Percentiles rank a stretch among this genome's conserved stretches.
Evolutionary conservation across 2,329 filamentous ascomycete species (phyloP).

Genomic region (Fusarium dlaminii): DNA sequence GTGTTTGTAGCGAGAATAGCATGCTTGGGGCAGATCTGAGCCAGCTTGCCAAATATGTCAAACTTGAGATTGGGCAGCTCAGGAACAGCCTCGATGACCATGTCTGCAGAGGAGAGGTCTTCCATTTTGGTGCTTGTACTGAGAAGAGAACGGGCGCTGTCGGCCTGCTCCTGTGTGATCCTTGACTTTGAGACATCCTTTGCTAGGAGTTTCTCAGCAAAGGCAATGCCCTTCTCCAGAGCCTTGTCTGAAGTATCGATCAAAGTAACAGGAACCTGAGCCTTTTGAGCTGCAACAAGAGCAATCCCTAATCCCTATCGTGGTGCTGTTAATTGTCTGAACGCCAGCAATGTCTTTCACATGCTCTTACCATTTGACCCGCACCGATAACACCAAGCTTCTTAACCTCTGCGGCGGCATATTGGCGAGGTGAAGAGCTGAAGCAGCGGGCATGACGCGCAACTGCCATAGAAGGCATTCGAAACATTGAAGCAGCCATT

Average conservation of each 20-base stretch:
- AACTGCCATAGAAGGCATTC: slow-evolving; percentile 49
- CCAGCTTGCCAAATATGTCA: slow-evolving; percentile 85
- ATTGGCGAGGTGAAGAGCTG: slow-evolving; percentile 70
- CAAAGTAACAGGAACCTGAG: slow-evolving; percentile 83
- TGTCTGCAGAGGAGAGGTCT: slow-evolving; percentile 84
- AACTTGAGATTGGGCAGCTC: slow-evolving; percentile 90
- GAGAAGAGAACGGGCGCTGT: slow-evolving; percentile 75
- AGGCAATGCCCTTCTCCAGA: slow-evolving; percentile 87
- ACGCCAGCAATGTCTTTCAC: slow-evolving; percentile 41
- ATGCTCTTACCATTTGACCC: slow-evolving; percentile 86
- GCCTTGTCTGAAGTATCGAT: slow-evolving; percentile 87
- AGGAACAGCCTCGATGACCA: slow-evolving; percentile 97
- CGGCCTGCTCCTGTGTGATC: slow-evolving; percentile 83
- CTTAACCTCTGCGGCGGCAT: slow-evolving; percentile 77
- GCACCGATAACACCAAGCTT: slow-evolving; percentile 91
- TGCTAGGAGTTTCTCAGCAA: slow-evolving; percentile 91
- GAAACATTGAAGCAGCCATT: slow-evolving; percentile 55
- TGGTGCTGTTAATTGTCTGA: slow-evolving; percentile 25
- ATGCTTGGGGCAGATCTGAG: slow-evolving; percentile 82
- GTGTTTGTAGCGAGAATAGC: slow-evolving; percentile 97
- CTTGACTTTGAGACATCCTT: slow-evolving; percentile 92
- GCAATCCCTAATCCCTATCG: slow-evolving; percentile 91
- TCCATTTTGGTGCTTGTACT: slow-evolving; percentile 77
- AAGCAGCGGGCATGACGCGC: slow-evolving; percentile 66
- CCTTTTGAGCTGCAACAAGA: slow-evolving; percentile 87